Evolutionary conservation across 1,284 basidiomycete genomes (phyloP).

Genomic region (Jaminaea rosea): DNA sequence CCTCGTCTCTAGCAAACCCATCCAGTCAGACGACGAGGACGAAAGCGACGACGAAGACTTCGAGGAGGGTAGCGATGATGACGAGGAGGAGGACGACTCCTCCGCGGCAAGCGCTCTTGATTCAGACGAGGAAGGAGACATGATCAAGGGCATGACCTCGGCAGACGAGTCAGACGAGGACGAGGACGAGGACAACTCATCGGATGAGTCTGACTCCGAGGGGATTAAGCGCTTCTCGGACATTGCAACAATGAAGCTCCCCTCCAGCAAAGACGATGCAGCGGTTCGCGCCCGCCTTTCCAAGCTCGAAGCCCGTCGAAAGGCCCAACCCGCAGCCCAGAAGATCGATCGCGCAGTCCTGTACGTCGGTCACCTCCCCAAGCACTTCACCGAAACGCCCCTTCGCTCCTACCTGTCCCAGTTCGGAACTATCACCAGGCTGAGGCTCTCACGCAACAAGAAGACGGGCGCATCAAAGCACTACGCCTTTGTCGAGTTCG

Average conservation of each 20-base stretch:
- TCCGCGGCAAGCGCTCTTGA: conserved; percentile 2
- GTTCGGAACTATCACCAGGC: conserved; percentile 80
- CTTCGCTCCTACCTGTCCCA: conserved; percentile 87
- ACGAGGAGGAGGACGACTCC: neutral
- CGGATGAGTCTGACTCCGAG: conserved; percentile 10
- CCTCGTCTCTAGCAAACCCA: neutral
- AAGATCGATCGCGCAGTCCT: conserved; percentile 66
- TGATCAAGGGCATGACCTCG: conserved; percentile 9
- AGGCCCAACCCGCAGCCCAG: conserved; percentile 47
- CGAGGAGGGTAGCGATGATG: conserved; percentile 2
- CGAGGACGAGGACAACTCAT: conserved; percentile 22
- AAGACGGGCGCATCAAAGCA: conserved; percentile 94
- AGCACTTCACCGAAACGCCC: conserved; percentile 94
- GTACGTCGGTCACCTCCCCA: conserved; percentile 81
- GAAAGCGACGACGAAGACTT: conserved; percentile 3
- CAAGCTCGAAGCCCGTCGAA: conserved; percentile 22
- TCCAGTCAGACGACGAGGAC: neutral
- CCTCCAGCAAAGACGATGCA: conserved; percentile 40
- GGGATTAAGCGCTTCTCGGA: neutral
- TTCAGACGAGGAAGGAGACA: conserved; percentile 10
- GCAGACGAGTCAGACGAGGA: conserved; percentile 38
- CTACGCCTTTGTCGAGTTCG: conserved; percentile 93
- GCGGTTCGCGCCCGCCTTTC: conserved; percentile 31
- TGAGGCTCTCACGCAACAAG: conserved; percentile 86
- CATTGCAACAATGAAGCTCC: conserved; percentile 16